Evolutionary conservation across 805 yeast species (phyloP), one percentile per base, ranked within the genome.

Genomic region (Priceomyces haplophilus): DNA sequence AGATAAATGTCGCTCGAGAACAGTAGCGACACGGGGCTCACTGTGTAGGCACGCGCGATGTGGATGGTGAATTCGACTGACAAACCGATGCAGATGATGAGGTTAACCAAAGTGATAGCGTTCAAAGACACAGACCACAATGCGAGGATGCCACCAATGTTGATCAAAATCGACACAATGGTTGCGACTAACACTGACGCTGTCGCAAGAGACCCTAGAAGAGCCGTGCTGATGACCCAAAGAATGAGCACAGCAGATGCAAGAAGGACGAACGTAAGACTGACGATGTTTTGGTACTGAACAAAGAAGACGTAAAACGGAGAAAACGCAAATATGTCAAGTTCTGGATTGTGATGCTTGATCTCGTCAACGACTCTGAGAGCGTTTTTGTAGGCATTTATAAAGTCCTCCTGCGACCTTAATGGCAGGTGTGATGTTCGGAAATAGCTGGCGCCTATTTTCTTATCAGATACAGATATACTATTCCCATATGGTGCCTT

Each of bases 61-160:
- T 91, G 98, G 25, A 85, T 78, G 45, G 96, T 88, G 58, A 91
- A 93, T 62, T 93, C 99, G 27, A 93, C 96, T 2, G 93, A 90
- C 29, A 91, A 67, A 0, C 99, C 99, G 2, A 85, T 82, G 59
- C 97, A 91, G n/a, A 91, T 91, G 27, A 93, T 75, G 43, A 91
- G 72, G 53, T 91, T 91, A 15, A 93, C 98, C 47, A 93, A 69
- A 46, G 91, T 80, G 3, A 91, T 88, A 0, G 97, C 98, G 58
- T 91, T 91, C 37, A 91, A 71, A 1, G 91, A 77, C 19, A 91
- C 82, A 0, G 73, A 76, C 80, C 88, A 82, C 4, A 84, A 12
- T 0, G 83, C 76, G 89, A 91, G 83, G 10, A 83, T 69, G 0
- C 96, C 97, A 2, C 86, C 88, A 43, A 91, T 82, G 57, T 85